Conservation (phyloP, 2,329 filamentous ascomycete species). For the Elsinoe batatas region DNA sequence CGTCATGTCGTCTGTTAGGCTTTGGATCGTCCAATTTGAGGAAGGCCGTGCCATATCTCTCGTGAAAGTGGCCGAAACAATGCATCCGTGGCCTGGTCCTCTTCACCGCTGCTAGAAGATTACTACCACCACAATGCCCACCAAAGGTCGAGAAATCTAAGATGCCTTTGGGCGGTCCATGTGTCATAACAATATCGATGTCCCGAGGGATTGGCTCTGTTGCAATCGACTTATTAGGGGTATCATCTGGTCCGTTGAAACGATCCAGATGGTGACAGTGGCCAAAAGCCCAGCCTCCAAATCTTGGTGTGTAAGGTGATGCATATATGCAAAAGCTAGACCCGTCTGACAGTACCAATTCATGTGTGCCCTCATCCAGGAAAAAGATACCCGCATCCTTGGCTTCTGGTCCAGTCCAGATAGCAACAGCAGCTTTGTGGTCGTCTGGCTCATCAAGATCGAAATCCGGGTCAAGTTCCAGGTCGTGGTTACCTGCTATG, state of each 20-base stretch:
- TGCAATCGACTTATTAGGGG: slow-evolving; percentile 7
- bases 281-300: slow-evolving; percentile 45
- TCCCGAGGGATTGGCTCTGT: slow-evolving; percentile 9
- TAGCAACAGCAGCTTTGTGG: not conserved
- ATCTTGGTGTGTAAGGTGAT: slow-evolving; percentile 45
- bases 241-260: slow-evolving; percentile 33
- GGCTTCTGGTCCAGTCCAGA: not conserved
- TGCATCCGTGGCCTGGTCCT: slow-evolving; percentile 39
- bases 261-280: slow-evolving; percentile 38
- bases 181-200: slow-evolving; percentile 33
- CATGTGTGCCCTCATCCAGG: slow-evolving; percentile 42
- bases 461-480: slow-evolving; percentile 19
- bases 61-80: slow-evolving; percentile 53
- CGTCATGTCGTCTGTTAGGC: not conserved
- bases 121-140: slow-evolving; percentile 32
- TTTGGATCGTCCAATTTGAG: not conserved
- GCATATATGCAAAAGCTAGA: slow-evolving; percentile 43
- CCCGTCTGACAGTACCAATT: slow-evolving; percentile 39
- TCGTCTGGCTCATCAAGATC: not conserved
- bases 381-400: slow-evolving; percentile 37
- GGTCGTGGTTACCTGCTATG: slow-evolving; percentile 31
- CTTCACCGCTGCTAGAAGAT: slow-evolving; percentile 39
- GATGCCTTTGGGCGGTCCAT: slow-evolving; percentile 28
- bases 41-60: slow-evolving; percentile 43
- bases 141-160: slow-evolving; percentile 20